Evolutionary conservation across 306 rosid genomes (phyloP).

Genomic region (Acacia crassicarpa): DNA sequence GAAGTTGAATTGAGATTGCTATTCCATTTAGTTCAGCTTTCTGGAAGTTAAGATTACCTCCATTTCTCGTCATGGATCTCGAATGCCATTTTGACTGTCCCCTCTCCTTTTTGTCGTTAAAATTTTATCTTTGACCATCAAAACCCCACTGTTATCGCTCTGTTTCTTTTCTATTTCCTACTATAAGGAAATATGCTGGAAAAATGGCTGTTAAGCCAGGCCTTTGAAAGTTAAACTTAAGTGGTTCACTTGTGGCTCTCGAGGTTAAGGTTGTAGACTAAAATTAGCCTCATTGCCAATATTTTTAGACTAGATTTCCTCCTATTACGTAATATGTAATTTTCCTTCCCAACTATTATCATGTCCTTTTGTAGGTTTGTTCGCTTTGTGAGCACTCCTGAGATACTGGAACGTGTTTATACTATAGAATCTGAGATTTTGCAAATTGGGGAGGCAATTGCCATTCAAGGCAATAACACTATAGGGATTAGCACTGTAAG

Average conservation of each 20-base stretch:
- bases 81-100: background rate
- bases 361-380: slow-evolving; percentile 68
- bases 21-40: background rate
- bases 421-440: slow-evolving; percentile 81
- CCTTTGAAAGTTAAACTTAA: slow-evolving; percentile 2
- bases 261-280: slow-evolving; percentile 20
- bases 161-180: slow-evolving; percentile 20
- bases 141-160: background rate
- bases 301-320: background rate
- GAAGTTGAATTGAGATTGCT: slow-evolving; percentile 18
- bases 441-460: slow-evolving; percentile 94
- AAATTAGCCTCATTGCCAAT: background rate
- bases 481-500: slow-evolving; percentile 60
- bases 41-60: slow-evolving; percentile 16
- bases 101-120: slow-evolving; percentile 6
- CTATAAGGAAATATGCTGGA: slow-evolving; percentile 6
- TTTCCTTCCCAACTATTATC: slow-evolving; percentile 26
- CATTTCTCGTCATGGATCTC: slow-evolving; percentile 9
- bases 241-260: slow-evolving; percentile 5
- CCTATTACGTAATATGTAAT: background rate
- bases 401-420: slow-evolving; percentile 90
- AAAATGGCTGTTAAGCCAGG: slow-evolving; percentile 15
- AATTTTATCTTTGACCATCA: background rate
- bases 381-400: slow-evolving; percentile 95
- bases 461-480: slow-evolving; percentile 83